Percentiles rank a stretch among this genome's conserved stretches.
Conservation (phyloP, 495 filamentous ascomycete genomes). For the Massariosphaeria phaeospora region DNA sequence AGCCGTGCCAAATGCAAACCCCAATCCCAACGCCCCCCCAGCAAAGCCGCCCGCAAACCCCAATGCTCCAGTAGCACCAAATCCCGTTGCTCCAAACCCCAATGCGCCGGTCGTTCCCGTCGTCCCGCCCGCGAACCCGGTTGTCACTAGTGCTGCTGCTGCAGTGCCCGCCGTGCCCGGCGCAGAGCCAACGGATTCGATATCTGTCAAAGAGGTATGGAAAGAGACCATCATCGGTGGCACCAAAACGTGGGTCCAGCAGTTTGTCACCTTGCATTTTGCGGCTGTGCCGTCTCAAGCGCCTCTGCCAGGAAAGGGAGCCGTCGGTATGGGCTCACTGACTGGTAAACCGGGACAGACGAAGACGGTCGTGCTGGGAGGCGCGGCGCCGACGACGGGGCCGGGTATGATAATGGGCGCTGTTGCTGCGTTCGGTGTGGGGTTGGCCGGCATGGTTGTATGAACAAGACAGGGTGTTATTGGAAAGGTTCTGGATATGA, state of each 20-base stretch:
- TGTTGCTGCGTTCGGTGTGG: slow-evolving; percentile 15
- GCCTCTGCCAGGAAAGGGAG: slow-evolving; percentile 23
- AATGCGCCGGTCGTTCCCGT: not conserved
- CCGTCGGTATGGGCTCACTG: slow-evolving; percentile 33
- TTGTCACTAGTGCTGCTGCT: too few species aligned
- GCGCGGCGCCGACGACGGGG: slow-evolving; percentile 12
- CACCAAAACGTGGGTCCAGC: slow-evolving; percentile 30
- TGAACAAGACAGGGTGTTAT: not conserved
- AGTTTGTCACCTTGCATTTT: slow-evolving; percentile 28
- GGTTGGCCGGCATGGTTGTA: slow-evolving; percentile 8
- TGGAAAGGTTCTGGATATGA: too few species aligned
- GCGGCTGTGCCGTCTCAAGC: slow-evolving; percentile 16
- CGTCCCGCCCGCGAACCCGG: not conserved
- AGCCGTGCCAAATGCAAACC: not conserved
- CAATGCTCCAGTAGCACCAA: not conserved
- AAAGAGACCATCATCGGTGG: slow-evolving; percentile 29
- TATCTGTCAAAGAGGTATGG: slow-evolving; percentile 25
- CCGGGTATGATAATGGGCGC: slow-evolving; percentile 1
- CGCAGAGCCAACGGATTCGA: not conserved
- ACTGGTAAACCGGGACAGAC: slow-evolving; percentile 29
- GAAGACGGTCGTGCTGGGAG: slow-evolving; percentile 23
- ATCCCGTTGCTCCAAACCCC: too few species aligned
- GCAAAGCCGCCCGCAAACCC: not conserved
- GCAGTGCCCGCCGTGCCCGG: not conserved
- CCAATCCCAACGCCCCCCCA: not conserved